Evolutionary conservation across 495 filamentous ascomycete species (phyloP), one percentile per base, ranked within the genome.

Genomic region (Penicillium ochrochloron): DNA sequence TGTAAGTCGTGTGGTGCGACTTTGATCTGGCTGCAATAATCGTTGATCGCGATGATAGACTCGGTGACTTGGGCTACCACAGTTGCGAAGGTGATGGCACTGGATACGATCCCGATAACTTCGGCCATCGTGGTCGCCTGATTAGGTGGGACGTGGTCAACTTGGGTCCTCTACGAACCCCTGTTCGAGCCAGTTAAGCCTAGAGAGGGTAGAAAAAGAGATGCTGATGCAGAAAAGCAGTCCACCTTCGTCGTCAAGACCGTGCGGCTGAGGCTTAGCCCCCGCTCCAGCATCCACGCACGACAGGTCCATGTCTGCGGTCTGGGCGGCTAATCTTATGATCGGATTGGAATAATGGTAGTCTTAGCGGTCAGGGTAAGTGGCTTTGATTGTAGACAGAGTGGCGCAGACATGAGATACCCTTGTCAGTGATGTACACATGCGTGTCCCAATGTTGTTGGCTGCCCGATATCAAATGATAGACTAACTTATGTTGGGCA

Each of bases 51-150:
- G 33, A 34, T 52, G 14, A 58, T 63, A 14, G 65, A 63, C 21
- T 63, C 33, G n/a, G 46, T 55, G 57, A 63, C 39, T 37, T 67
- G 60, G 3, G 51, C 57, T n/a, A 61, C 51, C 34, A 67, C 57
- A 0, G 61, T 63, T 37, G 60, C 65, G 46, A 63, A 67, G 1
- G 65, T 67, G 33, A 67, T 48, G 0, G 65, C 61, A 1, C 61
- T 44, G 9, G 65, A 60, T 19, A 57, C 51, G 7, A 63, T 51
- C 12, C 64, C 64, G 35, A 66, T 60, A 4, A 67, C 31, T 51
- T 67, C 65, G 15, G 61, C 61, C 61, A 67, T 67, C 11, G 25
- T 4, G 48, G 14, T 6, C 3, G 17, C 17, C 17, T 42, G 0
- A 1, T 39, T 12, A 39, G 35, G 35, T 33, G 31, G 8, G 31